Evolutionary conservation across 495 filamentous ascomycete species (phyloP).

Genomic region (Penicillium psychrofluorescens): DNA sequence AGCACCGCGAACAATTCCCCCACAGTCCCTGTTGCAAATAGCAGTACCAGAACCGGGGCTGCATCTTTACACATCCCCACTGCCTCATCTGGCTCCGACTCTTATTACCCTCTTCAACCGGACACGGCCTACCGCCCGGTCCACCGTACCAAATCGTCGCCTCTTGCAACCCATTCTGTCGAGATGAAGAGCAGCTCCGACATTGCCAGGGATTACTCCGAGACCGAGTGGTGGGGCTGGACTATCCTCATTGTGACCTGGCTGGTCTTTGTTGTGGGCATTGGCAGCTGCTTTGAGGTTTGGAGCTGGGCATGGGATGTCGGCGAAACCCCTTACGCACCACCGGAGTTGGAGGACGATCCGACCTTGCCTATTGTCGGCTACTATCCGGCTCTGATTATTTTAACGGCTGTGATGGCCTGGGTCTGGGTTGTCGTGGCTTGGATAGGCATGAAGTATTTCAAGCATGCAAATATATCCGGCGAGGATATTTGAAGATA

Average conservation of each 20-base stretch:
- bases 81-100: slow-evolving; percentile 55
- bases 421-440: slow-evolving; percentile 98
- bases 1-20: slow-evolving; percentile 14
- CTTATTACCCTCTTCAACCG: slow-evolving; percentile 49
- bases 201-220: slow-evolving; percentile 71
- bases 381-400: slow-evolving; percentile 92
- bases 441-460: slow-evolving; percentile 99
- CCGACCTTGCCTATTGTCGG: slow-evolving; percentile 89
- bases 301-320: slow-evolving; percentile 99
- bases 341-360: slow-evolving; percentile 88
- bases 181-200: slow-evolving; percentile 32
- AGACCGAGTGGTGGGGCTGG: slow-evolving; percentile 97
- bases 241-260: slow-evolving; percentile 83
- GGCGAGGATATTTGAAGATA: slow-evolving; percentile 42
- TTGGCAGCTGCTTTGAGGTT: slow-evolving; percentile 93
- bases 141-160: slow-evolving; percentile 51
- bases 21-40: slow-evolving; percentile 21
- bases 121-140: slow-evolving; percentile 30
- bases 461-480: slow-evolving; percentile 87
- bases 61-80: slow-evolving; percentile 29
- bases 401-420: slow-evolving; percentile 89
- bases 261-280: slow-evolving; percentile 90
- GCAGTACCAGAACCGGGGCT: slow-evolving; percentile 8
- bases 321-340: slow-evolving; percentile 89
- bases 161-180: slow-evolving; percentile 42